Percentiles rank a stretch among this genome's conserved stretches.
phyloP scores from a whole-genome alignment of 495 filamentous ascomycete genomes.

The Neurospora terricola region DNA sequence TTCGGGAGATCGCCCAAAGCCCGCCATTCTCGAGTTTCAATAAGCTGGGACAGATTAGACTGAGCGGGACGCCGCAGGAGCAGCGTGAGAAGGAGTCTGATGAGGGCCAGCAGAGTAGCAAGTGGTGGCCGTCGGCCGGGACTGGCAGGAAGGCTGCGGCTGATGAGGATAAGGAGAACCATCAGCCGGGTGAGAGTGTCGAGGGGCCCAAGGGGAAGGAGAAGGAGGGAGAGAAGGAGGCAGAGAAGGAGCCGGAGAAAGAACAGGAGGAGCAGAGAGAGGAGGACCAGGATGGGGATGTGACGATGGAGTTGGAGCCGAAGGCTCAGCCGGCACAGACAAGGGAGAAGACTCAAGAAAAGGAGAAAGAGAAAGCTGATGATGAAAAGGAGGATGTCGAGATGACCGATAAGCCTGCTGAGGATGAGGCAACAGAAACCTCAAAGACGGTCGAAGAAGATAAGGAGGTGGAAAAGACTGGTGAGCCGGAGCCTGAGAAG shows the following conservation, averaged over 20 bases:
- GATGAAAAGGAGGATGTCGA: neutral
- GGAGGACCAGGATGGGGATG: neutral
- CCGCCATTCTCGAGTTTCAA: neutral
- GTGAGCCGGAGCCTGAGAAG: neutral
- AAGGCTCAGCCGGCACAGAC: neutral
- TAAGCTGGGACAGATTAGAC: neutral
- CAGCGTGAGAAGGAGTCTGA: slow-evolving; percentile 5
- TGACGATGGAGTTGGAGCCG: neutral
- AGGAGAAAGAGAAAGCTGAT: neutral
- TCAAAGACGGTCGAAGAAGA: neutral
- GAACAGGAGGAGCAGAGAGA: neutral
- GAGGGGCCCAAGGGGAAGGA: slow-evolving; percentile 27
- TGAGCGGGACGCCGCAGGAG: slow-evolving; percentile 1
- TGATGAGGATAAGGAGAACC: neutral
- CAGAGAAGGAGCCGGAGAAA: slow-evolving; percentile 32
- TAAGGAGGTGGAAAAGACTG: neutral
- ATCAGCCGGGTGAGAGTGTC: neutral
- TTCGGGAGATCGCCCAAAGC: slow-evolving; percentile 30
- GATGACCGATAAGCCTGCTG: neutral
- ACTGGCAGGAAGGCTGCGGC: neutral
- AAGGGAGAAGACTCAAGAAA: neutral
- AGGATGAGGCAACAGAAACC: neutral
- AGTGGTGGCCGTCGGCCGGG: neutral
- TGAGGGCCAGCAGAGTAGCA: neutral
- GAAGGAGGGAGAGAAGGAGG: slow-evolving; percentile 34